phyloP scores from a whole-genome alignment of 108 stramenopile species.

The Nitzschia sp. region DNA sequence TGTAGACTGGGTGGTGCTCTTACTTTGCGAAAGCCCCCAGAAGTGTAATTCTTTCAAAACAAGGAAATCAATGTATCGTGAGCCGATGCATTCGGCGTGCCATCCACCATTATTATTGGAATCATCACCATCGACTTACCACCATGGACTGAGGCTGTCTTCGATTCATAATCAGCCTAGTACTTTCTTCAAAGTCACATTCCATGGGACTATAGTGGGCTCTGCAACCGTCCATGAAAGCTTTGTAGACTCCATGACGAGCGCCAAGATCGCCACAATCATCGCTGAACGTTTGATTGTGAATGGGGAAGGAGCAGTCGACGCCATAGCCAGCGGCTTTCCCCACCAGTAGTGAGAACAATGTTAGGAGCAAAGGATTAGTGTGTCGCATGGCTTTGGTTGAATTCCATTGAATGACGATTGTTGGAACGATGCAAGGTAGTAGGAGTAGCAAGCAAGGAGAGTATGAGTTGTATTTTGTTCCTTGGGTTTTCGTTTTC shows the following conservation, averaged over 20 bases:
- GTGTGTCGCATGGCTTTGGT: too few relatives aligned
- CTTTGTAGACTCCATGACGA: conserved; percentile 58
- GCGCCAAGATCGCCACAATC: conserved; percentile 46
- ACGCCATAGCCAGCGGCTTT: conserved; percentile 49
- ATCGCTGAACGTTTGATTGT: conserved; percentile 11
- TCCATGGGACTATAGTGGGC: conserved; percentile 22
- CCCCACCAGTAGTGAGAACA: too few relatives aligned
- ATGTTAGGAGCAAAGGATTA: too few relatives aligned
- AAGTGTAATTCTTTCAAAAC: conserved; percentile 40
- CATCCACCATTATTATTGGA: too few relatives aligned
- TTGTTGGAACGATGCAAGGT: too few relatives aligned
- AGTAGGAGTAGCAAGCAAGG: too few relatives aligned
- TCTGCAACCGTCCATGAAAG: conserved; percentile 76
- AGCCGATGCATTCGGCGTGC: too few relatives aligned
- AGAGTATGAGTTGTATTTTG: too few relatives aligned
- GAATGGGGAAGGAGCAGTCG: conserved; percentile 82
- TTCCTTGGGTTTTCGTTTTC: too few relatives aligned
- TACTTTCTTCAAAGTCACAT: conserved; percentile 62
- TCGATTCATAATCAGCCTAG: conserved; percentile 62
- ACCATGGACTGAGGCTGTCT: conserved; percentile 83
- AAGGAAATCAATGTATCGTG: too few relatives aligned
- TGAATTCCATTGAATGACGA: too few relatives aligned
- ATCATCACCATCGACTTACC: conserved; percentile 4
- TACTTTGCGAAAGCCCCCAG: conserved; percentile 71
- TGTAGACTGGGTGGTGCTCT: conserved; percentile 54